Conservation (phyloP, 2,329 filamentous ascomycete genomes). For the Neofusicoccum cordaticola region DNA sequence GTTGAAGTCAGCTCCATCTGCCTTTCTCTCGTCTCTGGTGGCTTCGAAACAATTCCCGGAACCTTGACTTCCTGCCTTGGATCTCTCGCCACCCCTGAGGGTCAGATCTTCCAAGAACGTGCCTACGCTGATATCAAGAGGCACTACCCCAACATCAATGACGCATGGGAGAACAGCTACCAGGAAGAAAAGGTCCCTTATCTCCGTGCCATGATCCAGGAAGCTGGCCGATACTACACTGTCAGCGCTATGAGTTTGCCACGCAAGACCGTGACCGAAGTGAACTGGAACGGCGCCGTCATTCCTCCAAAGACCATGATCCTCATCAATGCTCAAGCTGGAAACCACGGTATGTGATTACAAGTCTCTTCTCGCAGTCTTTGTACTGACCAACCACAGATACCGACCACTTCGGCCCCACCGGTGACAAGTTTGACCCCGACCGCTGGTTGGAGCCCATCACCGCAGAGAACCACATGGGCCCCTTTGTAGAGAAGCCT, state of each 20-base stretch:
- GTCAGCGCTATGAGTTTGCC: constrained; percentile 54
- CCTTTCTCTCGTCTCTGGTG: constrained; percentile 52
- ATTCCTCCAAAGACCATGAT: constrained; percentile 56
- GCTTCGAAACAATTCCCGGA: constrained; percentile 55
- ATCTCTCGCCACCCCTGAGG: constrained; percentile 48
- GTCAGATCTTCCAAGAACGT: constrained; percentile 52
- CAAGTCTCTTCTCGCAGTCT: neutral
- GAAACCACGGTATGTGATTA: constrained; percentile 46
- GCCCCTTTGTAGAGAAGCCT: constrained; percentile 33
- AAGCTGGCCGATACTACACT: constrained; percentile 54
- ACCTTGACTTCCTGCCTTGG: constrained; percentile 53
- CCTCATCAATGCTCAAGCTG: constrained; percentile 55
- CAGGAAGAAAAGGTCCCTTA: constrained; percentile 51
- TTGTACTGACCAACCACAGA: constrained; percentile 31
- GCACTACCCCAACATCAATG: constrained; percentile 44
- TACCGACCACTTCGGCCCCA: constrained; percentile 48
- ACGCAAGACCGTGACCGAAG: constrained; percentile 49
- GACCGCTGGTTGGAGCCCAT: constrained; percentile 47
- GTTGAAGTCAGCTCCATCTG: constrained; percentile 56
- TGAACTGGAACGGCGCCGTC: constrained; percentile 51
- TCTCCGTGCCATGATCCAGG: constrained; percentile 49
- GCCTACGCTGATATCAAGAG: constrained; percentile 53
- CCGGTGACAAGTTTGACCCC: constrained; percentile 48
- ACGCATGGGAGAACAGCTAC: constrained; percentile 48
- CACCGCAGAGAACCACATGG: constrained; percentile 15